Evolutionary conservation across 148 eudicot genomes (phyloP).

Genomic region (Amaranthus hypochondriacus): DNA sequence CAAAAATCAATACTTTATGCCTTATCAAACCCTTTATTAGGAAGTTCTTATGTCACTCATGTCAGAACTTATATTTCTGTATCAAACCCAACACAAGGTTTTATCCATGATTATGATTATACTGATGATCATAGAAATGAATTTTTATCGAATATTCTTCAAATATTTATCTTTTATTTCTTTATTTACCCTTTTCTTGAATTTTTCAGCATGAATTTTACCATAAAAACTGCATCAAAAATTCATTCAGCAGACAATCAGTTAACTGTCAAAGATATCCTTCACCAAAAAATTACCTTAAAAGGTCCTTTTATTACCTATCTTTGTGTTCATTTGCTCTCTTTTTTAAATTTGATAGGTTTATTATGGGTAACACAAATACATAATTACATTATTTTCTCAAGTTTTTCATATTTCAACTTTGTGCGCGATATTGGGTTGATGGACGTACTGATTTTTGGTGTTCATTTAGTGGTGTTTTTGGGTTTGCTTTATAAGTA

Average conservation of each 20-base stretch:
- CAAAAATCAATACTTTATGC: background rate
- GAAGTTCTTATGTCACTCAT: too few species aligned
- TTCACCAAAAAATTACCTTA: background rate
- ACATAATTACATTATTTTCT: background rate
- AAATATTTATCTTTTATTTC: slow-evolving; percentile 4
- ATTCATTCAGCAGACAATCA: background rate
- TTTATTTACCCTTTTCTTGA: slow-evolving; percentile 14
- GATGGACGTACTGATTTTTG: background rate
- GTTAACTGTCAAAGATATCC: background rate
- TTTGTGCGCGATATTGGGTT: background rate
- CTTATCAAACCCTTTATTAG: background rate
- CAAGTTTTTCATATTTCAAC: background rate
- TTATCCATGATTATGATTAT: background rate
- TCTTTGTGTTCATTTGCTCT: slow-evolving; percentile 16
- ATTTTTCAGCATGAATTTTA: slow-evolving; percentile 8
- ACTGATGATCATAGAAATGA: background rate
- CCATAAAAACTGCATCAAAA: slow-evolving; percentile 3
- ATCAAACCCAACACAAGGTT: too few species aligned
- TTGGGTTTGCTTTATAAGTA: slow-evolving; percentile 13
- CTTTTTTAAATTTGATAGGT: background rate
- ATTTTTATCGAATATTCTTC: background rate
- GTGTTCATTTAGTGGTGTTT: background rate
- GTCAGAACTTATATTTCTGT: background rate
- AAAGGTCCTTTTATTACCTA: background rate
- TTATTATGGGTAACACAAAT: background rate